Evolutionary conservation across 306 rosid species (phyloP), one percentile per base, ranked within the genome.

Genomic region (Calophaca sinica): DNA sequence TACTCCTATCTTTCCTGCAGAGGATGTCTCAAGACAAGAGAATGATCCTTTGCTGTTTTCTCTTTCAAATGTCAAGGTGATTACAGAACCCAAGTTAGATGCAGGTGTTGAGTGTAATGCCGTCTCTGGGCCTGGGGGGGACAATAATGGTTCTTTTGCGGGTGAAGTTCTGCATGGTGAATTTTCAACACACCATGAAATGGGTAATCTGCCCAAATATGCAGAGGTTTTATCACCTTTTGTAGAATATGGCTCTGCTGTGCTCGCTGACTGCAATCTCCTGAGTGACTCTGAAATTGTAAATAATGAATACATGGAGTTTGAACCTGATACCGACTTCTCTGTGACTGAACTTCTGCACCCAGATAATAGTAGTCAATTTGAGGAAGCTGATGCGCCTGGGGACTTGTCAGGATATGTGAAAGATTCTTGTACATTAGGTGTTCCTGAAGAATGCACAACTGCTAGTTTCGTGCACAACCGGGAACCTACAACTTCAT

Each of bases 1-100:
- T 76, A 85, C 89, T 68, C 87, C 82, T 8, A 51, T 86, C 76
- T 85, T 77, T 80, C 83, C 88, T 29, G 7, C 59, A 55, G 84
- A 80, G 49, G 91, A 85, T 75, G 83, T 54, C 7, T 60, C 87
- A 46, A 65, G 74, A 73, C 86, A 73, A 74, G 91, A 88, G 58
- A 53, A 73, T 68, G 86, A 86, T 85, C 90, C 87, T 79, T 85
- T 81, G 69, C 85, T 81, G 54, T 88, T 85, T 80, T 76, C 93
- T 68, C 90, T 87, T 36, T 68, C 91, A 36, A 87, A 70, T 48
- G 90, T 84, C 39, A 88, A 90, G 84, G 75, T 86, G 53, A 73
- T 93, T 46, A 70, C 85, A 29, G 93, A 85, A 48, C 86, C 79
- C 70, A 76, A 68, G 70, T 58, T 83, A 15, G 88, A 81, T 80